phyloP scores from a whole-genome alignment of 305 asterid genomes.

The Euphrasia arctica region DNA sequence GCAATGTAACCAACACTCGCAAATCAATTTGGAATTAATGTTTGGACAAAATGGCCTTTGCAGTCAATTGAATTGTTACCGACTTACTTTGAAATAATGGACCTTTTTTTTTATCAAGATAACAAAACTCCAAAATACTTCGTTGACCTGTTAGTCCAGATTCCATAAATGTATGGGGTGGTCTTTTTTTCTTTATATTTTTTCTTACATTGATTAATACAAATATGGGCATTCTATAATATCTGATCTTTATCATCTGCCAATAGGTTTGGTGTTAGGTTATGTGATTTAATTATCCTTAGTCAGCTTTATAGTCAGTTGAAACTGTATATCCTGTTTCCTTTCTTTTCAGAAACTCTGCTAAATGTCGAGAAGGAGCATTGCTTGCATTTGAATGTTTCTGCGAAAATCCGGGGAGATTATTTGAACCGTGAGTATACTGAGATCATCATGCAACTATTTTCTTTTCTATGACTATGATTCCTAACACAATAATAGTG shows the following conservation, averaged over 20 bases:
- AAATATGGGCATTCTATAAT: neutral
- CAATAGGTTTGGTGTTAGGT: slow-evolving; percentile 11
- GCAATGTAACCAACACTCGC: neutral
- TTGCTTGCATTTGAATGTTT: slow-evolving; percentile 95
- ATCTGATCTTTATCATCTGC: slow-evolving; percentile 1
- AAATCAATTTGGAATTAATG: neutral
- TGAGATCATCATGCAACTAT: slow-evolving; percentile 18
- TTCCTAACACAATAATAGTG: slow-evolving; percentile 11
- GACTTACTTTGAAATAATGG: neutral
- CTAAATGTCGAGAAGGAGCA: slow-evolving; percentile 96
- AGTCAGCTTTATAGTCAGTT: neutral
- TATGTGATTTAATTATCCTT: slow-evolving; percentile 7
- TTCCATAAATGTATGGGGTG: neutral
- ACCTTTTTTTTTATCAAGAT: neutral
- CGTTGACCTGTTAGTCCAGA: slow-evolving; percentile 5
- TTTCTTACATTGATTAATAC: neutral
- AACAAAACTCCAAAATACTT: neutral
- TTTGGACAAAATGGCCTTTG: neutral
- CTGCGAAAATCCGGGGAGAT: slow-evolving; percentile 92
- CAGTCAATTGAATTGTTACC: neutral
- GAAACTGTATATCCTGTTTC: slow-evolving; percentile 1
- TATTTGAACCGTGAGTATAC: slow-evolving; percentile 95
- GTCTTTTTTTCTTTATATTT: neutral
- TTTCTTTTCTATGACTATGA: slow-evolving; percentile 24
- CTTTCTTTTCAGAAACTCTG: slow-evolving; percentile 69